A percentile compares a stretch with the other conserved stretches of the same genome.
Conservation (phyloP, 1,284 basidiomycete species). For the Cystobasidium pallidum region DNA sequence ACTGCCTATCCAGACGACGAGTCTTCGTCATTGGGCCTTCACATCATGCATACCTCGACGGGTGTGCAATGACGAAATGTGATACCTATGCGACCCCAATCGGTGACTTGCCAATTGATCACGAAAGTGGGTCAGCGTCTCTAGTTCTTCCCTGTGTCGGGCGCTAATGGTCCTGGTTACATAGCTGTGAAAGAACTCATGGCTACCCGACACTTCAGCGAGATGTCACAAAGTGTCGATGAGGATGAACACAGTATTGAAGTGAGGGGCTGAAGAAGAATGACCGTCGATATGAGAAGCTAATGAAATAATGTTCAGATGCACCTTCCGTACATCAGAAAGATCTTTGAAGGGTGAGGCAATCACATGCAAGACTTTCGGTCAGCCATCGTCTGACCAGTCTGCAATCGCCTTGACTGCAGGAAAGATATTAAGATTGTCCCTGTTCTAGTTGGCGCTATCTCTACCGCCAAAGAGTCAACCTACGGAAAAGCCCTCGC, state of each 20-base stretch:
- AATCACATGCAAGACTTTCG: background rate
- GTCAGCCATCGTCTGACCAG: background rate
- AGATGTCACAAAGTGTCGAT: constrained; percentile 71
- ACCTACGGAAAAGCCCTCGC: constrained; percentile 73
- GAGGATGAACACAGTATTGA: constrained; percentile 97
- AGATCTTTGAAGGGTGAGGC: constrained; percentile 76
- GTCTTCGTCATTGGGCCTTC: constrained; percentile 96
- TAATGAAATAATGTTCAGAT: constrained; percentile 6
- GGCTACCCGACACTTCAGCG: constrained; percentile 70
- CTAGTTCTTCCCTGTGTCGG: background rate
- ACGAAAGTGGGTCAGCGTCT: constrained; percentile 65
- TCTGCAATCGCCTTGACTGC: no score
- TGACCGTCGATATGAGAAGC: no score
- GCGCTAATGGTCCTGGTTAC: background rate
- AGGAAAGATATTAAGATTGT: constrained; percentile 79
- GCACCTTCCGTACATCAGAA: constrained; percentile 87
- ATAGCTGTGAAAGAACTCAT: constrained; percentile 72
- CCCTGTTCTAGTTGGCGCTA: constrained; percentile 87
- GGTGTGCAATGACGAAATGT: constrained; percentile 82
- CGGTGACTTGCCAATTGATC: constrained; percentile 77
- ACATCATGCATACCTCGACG: constrained; percentile 84
- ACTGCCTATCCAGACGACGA: constrained; percentile 67
- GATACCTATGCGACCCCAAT: constrained; percentile 80
- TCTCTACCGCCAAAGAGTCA: constrained; percentile 66
- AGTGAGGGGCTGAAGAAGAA: constrained; percentile 64